Evolutionary conservation across 805 yeast genomes (phyloP).

Genomic region (Monosporozyma solicola): DNA sequence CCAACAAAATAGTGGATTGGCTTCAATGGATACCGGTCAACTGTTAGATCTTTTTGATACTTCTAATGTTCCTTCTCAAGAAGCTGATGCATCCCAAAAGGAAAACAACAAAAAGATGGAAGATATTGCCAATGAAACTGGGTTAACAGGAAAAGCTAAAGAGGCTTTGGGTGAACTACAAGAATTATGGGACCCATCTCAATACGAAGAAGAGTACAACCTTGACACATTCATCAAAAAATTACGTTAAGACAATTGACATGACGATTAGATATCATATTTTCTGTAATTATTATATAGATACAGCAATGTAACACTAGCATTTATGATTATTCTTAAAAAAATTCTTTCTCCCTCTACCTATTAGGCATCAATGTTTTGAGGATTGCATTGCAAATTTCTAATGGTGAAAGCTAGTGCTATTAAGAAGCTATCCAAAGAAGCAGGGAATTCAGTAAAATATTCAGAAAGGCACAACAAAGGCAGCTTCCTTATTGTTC

Average conservation of each 20-base stretch:
- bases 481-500: conserved; percentile 24
- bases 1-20: conserved; percentile 93
- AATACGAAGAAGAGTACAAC: conserved; percentile 94
- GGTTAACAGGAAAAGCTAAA: conserved; percentile 76
- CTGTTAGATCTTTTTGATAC: conserved; percentile 80
- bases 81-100: conserved; percentile 26
- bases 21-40: conserved; percentile 95
- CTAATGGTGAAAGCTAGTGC: conserved; percentile 16
- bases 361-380: neutral
- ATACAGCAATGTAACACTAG: conserved; percentile 4
- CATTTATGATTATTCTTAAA: conserved; percentile 1
- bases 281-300: conserved; percentile 1
- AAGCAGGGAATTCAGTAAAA: conserved; percentile 19
- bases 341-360: neutral
- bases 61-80: conserved; percentile 43
- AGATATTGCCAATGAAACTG: conserved; percentile 49
- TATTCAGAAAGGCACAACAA: conserved; percentile 24
- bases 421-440: conserved; percentile 16
- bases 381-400: neutral
- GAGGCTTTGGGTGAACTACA: conserved; percentile 83
- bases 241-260: conserved; percentile 34
- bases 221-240: conserved; percentile 86
- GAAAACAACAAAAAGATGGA: conserved; percentile 28
- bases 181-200: conserved; percentile 93
- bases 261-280: neutral